Conservation (phyloP, 176 grass and related monocot species). For the Carex scoparia region DNA sequence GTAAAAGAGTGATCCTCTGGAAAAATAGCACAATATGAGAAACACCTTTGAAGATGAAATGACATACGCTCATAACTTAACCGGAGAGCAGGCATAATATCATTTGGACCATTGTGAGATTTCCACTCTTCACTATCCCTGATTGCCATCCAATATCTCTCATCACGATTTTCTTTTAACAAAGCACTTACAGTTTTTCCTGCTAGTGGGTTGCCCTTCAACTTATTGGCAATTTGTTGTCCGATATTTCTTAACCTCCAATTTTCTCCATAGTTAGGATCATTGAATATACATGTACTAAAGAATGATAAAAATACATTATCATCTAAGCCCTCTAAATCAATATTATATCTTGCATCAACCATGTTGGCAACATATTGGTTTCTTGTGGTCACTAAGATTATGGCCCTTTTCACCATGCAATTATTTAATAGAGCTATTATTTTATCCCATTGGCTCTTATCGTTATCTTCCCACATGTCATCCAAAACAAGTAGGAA, state of each 20-base stretch:
- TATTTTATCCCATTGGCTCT: neutral
- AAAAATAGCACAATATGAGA: slow-evolving; percentile 27
- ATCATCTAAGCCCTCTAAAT: neutral
- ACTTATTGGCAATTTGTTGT: neutral
- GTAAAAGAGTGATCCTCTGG: neutral
- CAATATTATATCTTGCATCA: neutral
- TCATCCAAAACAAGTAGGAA: slow-evolving; percentile 37
- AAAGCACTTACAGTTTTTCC: neutral
- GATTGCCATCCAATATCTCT: slow-evolving; percentile 2
- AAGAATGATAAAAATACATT: slow-evolving; percentile 28
- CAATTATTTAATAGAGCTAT: slow-evolving; percentile 11
- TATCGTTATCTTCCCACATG: slow-evolving; percentile 24
- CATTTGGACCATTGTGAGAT: neutral
- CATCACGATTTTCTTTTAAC: neutral
- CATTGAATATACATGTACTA: slow-evolving; percentile 26
- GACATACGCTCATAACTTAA: slow-evolving; percentile 35
- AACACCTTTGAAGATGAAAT: slow-evolving; percentile 1
- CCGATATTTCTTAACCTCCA: neutral
- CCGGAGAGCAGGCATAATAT: slow-evolving; percentile 21
- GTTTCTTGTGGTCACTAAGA: slow-evolving; percentile 24
- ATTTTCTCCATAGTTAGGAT: neutral
- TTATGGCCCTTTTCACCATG: neutral
- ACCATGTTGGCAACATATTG: slow-evolving; percentile 27
- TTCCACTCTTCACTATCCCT: slow-evolving; percentile 18
- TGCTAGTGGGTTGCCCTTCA: neutral